Evolutionary conservation across 495 filamentous ascomycete genomes (phyloP), one percentile per base, ranked within the genome.

Genomic region (Acidomyces sp.): DNA sequence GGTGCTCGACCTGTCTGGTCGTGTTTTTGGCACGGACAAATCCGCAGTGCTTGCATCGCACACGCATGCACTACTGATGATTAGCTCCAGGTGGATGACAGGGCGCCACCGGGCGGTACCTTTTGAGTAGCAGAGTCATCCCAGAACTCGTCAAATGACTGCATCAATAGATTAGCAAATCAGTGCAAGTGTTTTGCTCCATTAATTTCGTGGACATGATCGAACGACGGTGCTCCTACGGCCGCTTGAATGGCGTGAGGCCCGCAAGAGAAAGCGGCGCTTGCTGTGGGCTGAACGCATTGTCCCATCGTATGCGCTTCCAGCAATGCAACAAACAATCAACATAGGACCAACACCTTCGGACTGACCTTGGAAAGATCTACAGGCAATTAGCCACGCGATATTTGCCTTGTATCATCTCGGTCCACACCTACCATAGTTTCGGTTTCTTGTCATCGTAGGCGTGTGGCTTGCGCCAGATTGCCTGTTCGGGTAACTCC

Each of bases 1-100:
- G 53, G 35, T 64, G 61, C 38, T 64, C 61, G 39, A 56, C 58
- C 45, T 64, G 61, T 38, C 61, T 57, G 0, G 61, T 64, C 3
- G 58, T 59, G 46, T 64, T 64, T 53, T 64, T 64, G 22, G 61
- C 61, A 30, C 61, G 57, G 23, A 55, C 49, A 39, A 50, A 62
- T 25, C 61, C 61, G 45, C 61, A 64, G 37, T 62, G 48, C 3
- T 55, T 47, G 45, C 61, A 64, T 39, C 61, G 55, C n/a, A 61
- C 56, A 38, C 59, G 60, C 41, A 58, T 61, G 46, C 61, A 64
- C 59, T 63, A 45, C 26, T 38, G 10, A 24, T 11, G 6, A n/a
- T 9, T 7, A 7, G 7, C 6, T 40, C 25, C 9, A 13, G 9
- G 9, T 22, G 18, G 17, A 18, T 13, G 19, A 32, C 16, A 12